Evolutionary conservation across 2,329 filamentous ascomycete genomes (phyloP), one percentile per base, ranked within the genome.

Genomic region (Blastomyces gilchristii): DNA sequence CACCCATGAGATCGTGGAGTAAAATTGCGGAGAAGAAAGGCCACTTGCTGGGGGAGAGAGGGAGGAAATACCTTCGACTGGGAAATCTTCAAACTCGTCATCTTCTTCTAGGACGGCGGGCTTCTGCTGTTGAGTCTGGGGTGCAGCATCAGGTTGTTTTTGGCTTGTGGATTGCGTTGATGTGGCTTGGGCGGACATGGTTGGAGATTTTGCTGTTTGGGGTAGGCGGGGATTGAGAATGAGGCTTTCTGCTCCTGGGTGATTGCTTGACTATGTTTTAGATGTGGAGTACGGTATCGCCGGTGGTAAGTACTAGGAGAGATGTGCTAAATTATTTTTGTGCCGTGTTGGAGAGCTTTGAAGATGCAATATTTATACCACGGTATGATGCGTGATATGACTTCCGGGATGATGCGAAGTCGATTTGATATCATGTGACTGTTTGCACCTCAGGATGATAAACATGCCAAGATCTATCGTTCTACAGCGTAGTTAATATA

Each of bases 51-150:
- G 43, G 16, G 11, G 47, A 14, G 25, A 39, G 39, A 28, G 37
- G 11, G 41, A 45, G 34, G 4, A 39, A 25, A 65, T 78, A 96
- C 94, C 91, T 79, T 99, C 93, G 63, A 96, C 89, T 34, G 94
- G 94, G 73, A 99, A 99, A 76, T 99, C 94, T 75, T 99, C 94
- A 72, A 99, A 99, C 80, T 99, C 94, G 76, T 99, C 94, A 73
- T 99, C 94, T 76, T 99, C 94, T 76, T 96, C 94, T 37, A 97
- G 83, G 64, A 89, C 84, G 43, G 87, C 80, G 64, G 85, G 81
- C 76, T 88, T 88, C 73, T 86, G 80, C 71, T 85, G 80, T 68
- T 81, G 79, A 68, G 82, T 79, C 39, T 63, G 52, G 64, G 77
- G 80, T 72, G 78, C 80, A 16, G 58, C 37, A 74, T 76, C 71